Evolutionary conservation across 169 alveolate species (phyloP), one percentile per base, ranked within the genome.

Genomic region (Plasmodium yoelii): DNA sequence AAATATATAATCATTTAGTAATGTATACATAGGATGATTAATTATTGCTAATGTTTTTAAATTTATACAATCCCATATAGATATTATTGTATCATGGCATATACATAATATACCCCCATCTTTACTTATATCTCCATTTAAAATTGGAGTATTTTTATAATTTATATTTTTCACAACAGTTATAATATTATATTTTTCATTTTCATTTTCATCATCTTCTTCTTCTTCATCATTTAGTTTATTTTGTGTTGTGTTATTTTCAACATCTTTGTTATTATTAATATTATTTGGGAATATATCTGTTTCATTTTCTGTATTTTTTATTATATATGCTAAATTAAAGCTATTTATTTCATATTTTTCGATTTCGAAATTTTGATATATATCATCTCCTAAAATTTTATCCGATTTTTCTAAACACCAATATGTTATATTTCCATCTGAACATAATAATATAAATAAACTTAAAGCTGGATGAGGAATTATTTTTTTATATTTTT

Each of bases 81-180:
- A 63, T 13, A 75, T 63, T n/a, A 75, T 7, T 13, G 19, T 63
- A 63, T 75, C 75, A 19, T 75, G 88, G 7, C 88, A 75, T 34
- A 75, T 63, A 56, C 88, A 75, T 5, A 75, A 67, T 19, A 75
- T 61, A 26, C 51, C 51, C 13, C 88, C 88, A 55, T 75, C 88
- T 34, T 44, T 49, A 28, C 77, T 75, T 10, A 75, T 63, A 53
- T 61, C 88, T 10, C 75, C 88, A 13, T 67, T 26, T 18, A 75
- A 28, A 56, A 75, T 75, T n/a, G 53, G 68, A 39, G 39, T 42
- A 56, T 75, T 61, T 13, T 75, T 75, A 51, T 75, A 63, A 56
- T 75, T 61, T 9, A 75, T 26, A 4, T 67, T 51, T 15, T 75
- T 75, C 46, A 75, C 64, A 12, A 75, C 39, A 13, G 88, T 75